These are phyloP conservation scores for Populus hybrid DNA, from an alignment of 441 rosid genomes.

Conservation along the genomic window DNA sequence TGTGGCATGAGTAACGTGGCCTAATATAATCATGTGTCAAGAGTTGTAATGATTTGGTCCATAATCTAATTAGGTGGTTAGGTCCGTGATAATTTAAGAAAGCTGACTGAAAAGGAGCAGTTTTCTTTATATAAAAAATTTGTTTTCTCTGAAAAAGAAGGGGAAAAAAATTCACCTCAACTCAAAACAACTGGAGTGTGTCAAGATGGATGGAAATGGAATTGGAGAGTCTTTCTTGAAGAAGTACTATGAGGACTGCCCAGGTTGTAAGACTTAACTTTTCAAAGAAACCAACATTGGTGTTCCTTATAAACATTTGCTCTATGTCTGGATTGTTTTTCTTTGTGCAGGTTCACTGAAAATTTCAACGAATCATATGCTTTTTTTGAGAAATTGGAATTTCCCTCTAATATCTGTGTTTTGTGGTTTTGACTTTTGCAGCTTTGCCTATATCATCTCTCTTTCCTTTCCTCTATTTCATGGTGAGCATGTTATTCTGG, in stretches of 20 bases:
- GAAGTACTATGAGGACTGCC: background rate
- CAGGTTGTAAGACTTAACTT: background rate
- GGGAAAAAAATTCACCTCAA: background rate
- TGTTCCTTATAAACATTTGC: background rate
- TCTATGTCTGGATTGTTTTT: conserved; percentile 1
- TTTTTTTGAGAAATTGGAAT: background rate
- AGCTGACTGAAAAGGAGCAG: background rate
- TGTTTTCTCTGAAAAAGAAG: background rate
- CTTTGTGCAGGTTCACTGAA: conserved; percentile 37
- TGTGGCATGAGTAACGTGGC: background rate
- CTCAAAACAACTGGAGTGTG: background rate
- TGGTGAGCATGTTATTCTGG: conserved; percentile 24
- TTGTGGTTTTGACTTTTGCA: conserved; percentile 18
- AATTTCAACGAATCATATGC: background rate
- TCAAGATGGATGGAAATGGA: background rate
- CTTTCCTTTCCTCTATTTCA: conserved; percentile 48
- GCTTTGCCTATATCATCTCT: conserved; percentile 47
- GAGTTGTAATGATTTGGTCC: background rate
- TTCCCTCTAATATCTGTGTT: background rate
- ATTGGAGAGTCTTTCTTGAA: background rate
- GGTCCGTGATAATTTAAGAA: background rate
- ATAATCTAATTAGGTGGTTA: background rate
- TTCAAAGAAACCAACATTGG: background rate
- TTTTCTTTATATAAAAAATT: background rate
- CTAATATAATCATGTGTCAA: background rate